Percentiles rank a stretch among this genome's conserved stretches.
phyloP scores from a whole-genome alignment of 331 rosid species.

The Malus hybrid region DNA sequence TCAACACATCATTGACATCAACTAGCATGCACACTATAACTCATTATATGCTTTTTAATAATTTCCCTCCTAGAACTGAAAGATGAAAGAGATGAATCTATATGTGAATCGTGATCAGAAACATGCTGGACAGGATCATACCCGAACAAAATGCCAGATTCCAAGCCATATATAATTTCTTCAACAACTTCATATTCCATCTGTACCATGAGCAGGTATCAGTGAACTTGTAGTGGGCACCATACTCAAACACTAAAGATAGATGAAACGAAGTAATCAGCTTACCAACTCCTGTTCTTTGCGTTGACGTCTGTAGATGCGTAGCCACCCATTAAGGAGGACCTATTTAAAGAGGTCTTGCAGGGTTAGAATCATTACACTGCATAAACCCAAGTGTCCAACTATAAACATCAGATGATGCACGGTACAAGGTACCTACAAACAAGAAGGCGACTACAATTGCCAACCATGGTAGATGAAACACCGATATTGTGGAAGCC shows the following conservation, averaged over 20 bases:
- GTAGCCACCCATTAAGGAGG: conserved; percentile 90
- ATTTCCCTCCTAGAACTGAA: conserved; percentile 4
- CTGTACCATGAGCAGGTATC: conserved; percentile 46
- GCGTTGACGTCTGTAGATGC: conserved; percentile 65
- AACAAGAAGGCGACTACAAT: conserved; percentile 77
- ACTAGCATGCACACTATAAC: not conserved
- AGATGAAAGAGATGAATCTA: conserved; percentile 12
- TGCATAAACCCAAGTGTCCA: not conserved
- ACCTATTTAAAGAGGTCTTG: conserved; percentile 33
- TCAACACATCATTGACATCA: not conserved
- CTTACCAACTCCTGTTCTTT: conserved; percentile 93
- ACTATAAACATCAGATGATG: conserved; percentile 24
- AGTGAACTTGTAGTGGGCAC: not conserved
- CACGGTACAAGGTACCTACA: conserved; percentile 86
- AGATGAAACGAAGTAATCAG: conserved; percentile 21
- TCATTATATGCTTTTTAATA: not conserved
- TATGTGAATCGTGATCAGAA: not conserved
- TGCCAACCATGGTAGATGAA: conserved; percentile 86
- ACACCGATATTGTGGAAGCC: conserved; percentile 63
- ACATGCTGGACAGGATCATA: conserved; percentile 25
- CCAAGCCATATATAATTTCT: conserved; percentile 93
- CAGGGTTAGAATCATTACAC: conserved; percentile 12
- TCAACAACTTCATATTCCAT: conserved; percentile 92
- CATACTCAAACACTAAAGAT: conserved; percentile 8
- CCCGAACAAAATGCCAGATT: conserved; percentile 99